These are phyloP conservation scores for Pichia cephalocereana DNA, from an alignment of 805 yeast genomes.

Conservation along the genomic window DNA sequence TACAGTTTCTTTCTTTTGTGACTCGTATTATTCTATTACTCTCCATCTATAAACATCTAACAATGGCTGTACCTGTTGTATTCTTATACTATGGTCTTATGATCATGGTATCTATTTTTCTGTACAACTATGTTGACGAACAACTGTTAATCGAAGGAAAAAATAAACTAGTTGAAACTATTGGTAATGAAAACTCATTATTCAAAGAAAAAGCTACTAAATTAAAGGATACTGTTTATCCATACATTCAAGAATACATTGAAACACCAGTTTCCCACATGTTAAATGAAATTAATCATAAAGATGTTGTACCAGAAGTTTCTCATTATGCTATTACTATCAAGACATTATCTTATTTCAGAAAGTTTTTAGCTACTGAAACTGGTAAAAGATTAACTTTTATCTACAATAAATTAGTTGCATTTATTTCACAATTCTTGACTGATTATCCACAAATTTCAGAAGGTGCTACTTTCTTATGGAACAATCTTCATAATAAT, in stretches of 20 bases:
- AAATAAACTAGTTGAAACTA: background rate
- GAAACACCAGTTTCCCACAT: background rate
- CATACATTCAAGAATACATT: background rate
- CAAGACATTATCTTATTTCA: background rate
- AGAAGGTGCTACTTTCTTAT: background rate
- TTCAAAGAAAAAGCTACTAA: background rate
- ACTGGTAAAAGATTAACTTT: background rate
- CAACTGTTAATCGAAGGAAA: conserved; percentile 1
- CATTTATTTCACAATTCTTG: background rate
- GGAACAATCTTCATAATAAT: background rate
- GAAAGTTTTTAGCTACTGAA: background rate
- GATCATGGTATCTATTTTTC: conserved; percentile 1
- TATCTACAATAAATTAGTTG: background rate
- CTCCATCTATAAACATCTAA: no score
- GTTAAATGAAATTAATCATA: background rate
- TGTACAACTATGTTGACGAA: conserved; percentile 1
- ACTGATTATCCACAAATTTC: background rate
- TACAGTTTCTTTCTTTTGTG: background rate
- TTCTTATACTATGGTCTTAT: conserved; percentile 4
- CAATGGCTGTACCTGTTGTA: conserved; percentile 1
- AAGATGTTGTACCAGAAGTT: background rate
- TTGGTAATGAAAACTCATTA: background rate
- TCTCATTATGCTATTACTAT: background rate
- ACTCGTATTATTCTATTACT: background rate
- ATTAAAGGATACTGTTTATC: background rate